These are phyloP conservation scores for Picea glauca DNA, from an alignment of 75 land plant species.

Conservation along the genomic window DNA sequence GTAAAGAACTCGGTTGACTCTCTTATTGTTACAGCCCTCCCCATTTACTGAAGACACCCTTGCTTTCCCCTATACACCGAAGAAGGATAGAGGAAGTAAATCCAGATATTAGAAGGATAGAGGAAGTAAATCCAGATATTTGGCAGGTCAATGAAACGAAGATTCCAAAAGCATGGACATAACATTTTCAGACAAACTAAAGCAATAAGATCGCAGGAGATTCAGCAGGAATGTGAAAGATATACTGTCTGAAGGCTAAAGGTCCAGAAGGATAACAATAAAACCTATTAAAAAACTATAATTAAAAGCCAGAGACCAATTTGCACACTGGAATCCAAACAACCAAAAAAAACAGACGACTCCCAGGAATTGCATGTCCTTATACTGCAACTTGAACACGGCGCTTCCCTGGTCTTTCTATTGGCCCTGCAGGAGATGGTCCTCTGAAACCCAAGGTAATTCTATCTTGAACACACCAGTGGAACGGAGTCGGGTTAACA, in stretches of 20 bases:
- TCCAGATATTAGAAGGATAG: too few species aligned
- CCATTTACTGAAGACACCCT: too few species aligned
- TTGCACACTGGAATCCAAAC: conserved; percentile 3
- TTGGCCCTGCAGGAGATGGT: conserved; percentile 72
- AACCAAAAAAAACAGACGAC: not conserved
- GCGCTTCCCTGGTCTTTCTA: conserved; percentile 51
- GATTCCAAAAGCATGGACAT: conserved; percentile 6
- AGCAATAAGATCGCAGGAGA: not conserved
- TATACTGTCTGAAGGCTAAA: not conserved
- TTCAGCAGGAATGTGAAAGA: not conserved
- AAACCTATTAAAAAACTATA: conserved; percentile 7
- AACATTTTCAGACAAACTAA: not conserved
- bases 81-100: too few species aligned
- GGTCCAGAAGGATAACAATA: conserved; percentile 1
- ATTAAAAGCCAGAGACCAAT: not conserved
- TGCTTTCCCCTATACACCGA: too few species aligned
- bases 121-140: not conserved
- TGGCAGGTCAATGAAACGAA: conserved; percentile 1
- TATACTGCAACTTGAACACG: not conserved
- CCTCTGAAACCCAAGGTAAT: conserved; percentile 55
- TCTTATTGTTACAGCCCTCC: too few species aligned
- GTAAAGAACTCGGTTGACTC: too few species aligned
- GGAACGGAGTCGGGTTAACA: conserved; percentile 47
- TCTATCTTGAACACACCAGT: conserved; percentile 66
- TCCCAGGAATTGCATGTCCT: not conserved